phyloP scores from a whole-genome alignment of 306 rosid species.

The Betula pendula region DNA sequence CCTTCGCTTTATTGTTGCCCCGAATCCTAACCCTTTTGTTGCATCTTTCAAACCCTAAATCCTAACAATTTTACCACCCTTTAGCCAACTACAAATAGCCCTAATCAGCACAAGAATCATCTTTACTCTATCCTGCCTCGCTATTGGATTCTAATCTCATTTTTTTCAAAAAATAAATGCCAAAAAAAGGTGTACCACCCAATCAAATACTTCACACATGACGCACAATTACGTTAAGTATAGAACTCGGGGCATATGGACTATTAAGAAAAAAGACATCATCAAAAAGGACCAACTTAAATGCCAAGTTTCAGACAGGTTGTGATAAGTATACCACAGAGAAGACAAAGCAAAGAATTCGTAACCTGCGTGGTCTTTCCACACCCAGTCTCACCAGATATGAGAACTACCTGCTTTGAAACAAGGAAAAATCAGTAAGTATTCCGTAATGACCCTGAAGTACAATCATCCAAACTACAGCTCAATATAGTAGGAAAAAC shows the following conservation, averaged over 20 bases:
- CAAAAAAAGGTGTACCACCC: background rate
- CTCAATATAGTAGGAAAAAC: background rate
- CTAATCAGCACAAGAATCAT: too few relatives aligned
- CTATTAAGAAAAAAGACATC: constrained; percentile 15
- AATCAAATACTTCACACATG: constrained; percentile 11
- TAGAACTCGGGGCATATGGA: constrained; percentile 1
- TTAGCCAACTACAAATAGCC: too few relatives aligned
- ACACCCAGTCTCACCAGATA: constrained; percentile 96
- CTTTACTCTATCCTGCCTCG: too few relatives aligned
- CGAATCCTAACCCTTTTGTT: too few relatives aligned
- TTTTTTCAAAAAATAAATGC: background rate
- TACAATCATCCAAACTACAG: constrained; percentile 18
- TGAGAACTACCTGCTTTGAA: constrained; percentile 79
- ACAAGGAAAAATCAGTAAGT: constrained; percentile 32
- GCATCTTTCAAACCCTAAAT: too few relatives aligned
- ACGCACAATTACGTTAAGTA: background rate
- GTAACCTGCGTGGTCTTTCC: constrained; percentile 99
- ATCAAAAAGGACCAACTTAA: constrained; percentile 7
- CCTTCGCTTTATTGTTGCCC: too few relatives aligned
- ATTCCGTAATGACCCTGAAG: constrained; percentile 26
- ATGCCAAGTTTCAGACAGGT: constrained; percentile 28
- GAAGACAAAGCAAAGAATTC: constrained; percentile 46
- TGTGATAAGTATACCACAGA: constrained; percentile 32
- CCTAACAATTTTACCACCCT: too few relatives aligned
- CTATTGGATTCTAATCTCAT: background rate